phyloP scores from a whole-genome alignment of 441 rosid species.

The Gossypium lobatum region DNA sequence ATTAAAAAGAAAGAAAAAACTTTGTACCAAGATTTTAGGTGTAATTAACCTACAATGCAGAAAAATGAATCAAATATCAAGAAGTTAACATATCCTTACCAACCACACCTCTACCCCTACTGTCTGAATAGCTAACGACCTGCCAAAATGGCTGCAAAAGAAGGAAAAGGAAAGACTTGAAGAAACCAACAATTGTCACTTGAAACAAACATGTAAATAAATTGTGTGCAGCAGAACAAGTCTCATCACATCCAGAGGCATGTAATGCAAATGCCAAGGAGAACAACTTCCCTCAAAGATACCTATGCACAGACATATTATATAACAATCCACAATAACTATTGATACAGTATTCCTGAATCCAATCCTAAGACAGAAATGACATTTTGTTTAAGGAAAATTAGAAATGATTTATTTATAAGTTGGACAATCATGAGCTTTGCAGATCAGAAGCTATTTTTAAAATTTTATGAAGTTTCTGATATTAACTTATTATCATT shows the following conservation, averaged over 20 bases:
- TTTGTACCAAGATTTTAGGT: slow-evolving; percentile 10
- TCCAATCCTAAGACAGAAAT: background rate
- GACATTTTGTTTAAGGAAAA: background rate
- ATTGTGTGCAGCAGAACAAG: background rate
- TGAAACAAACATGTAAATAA: background rate
- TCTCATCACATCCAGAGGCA: background rate
- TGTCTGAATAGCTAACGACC: slow-evolving; percentile 45
- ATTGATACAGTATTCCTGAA: background rate
- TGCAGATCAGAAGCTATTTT: background rate
- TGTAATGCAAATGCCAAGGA: background rate
- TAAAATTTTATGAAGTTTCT: background rate
- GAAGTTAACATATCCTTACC: slow-evolving; percentile 47
- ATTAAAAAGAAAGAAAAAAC: background rate
- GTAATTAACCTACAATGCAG: slow-evolving; percentile 8
- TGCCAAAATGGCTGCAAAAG: slow-evolving; percentile 83
- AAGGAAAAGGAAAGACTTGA: slow-evolving; percentile 4
- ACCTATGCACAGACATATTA: background rate
- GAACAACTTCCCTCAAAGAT: background rate
- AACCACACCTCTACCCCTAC: slow-evolving; percentile 87
- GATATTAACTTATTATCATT: background rate
- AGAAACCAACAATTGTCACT: background rate
- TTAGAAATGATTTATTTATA: background rate
- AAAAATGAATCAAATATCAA: slow-evolving; percentile 12
- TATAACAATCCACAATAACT: background rate
- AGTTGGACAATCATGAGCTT: background rate